Percentiles rank a stretch among this genome's conserved stretches.
Evolutionary conservation across 1,284 basidiomycete species (phyloP).

Genomic region (Psilocybe mexicana): DNA sequence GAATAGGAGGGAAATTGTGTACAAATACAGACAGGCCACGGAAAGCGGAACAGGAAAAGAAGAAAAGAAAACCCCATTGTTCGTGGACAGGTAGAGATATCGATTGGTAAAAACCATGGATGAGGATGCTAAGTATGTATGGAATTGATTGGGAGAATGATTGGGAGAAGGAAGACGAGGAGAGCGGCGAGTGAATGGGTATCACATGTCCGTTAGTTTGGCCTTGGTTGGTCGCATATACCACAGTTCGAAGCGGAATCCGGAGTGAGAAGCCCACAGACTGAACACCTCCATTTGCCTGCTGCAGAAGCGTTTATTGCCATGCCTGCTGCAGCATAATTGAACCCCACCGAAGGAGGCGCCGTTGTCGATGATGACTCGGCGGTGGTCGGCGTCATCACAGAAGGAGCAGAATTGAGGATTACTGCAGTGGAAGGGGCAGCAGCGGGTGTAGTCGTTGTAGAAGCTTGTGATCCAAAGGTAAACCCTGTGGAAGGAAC

Average conservation of each 20-base stretch:
- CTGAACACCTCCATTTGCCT: slow-evolving; percentile 21
- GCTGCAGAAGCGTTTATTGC: slow-evolving; percentile 25
- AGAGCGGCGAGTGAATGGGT: background rate
- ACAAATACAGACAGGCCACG: slow-evolving; percentile 19
- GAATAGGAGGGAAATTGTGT: background rate
- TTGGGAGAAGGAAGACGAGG: background rate
- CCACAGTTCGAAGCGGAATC: slow-evolving; percentile 13
- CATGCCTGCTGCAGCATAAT: slow-evolving; percentile 56
- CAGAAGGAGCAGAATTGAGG: slow-evolving; percentile 57
- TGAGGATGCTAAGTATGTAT: background rate
- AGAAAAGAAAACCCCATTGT: background rate
- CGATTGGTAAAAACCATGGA: background rate
- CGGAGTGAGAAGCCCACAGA: slow-evolving; percentile 17
- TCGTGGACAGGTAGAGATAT: background rate
- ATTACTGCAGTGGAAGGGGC: slow-evolving; percentile 17
- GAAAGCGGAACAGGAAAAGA: slow-evolving; percentile 10
- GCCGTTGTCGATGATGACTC: background rate
- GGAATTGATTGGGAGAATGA: background rate
- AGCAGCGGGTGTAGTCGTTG: background rate
- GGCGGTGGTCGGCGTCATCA: slow-evolving; percentile 15
- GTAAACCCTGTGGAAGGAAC: background rate
- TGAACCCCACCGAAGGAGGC: slow-evolving; percentile 33
- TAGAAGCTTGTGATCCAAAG: slow-evolving; percentile 9
- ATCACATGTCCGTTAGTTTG: slow-evolving; percentile 1
- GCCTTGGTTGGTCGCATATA: slow-evolving; percentile 10